A percentile compares a stretch with the other conserved stretches of the same genome.
Conservation (phyloP, 768 basidiomycete species). For the Serendipita sp. region DNA sequence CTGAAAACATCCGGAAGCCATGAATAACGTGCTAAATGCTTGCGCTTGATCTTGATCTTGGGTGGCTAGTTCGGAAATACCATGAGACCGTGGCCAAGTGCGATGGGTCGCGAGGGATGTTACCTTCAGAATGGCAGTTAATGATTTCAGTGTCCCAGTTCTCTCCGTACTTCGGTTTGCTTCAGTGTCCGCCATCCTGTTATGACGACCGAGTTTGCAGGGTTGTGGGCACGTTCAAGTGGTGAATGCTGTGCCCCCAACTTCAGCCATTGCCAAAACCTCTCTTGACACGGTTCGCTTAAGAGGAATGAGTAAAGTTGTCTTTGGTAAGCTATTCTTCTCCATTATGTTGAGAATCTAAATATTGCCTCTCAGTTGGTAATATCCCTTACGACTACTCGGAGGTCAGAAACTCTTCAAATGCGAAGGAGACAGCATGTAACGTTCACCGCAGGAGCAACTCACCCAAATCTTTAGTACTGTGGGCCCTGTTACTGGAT, state of each 20-base stretch:
- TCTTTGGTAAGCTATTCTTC: constrained; percentile 38
- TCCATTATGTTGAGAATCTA: neutral
- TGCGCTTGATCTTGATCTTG: neutral
- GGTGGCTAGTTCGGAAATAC: neutral
- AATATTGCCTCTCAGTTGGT: constrained; percentile 35
- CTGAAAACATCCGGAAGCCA: constrained; percentile 84
- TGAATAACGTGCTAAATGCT: constrained; percentile 34
- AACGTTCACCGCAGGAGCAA: constrained; percentile 41
- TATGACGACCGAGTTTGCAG: no score
- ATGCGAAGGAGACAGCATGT: constrained; percentile 2
- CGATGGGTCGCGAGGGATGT: no score
- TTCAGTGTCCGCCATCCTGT: neutral
- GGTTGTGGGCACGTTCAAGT: neutral
- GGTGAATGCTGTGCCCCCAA: neutral
- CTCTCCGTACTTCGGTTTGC: neutral
- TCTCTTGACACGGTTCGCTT: neutral
- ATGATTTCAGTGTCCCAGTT: neutral
- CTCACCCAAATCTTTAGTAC: constrained; percentile 79
- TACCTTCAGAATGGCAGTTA: constrained; percentile 2
- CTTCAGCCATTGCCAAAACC: neutral
- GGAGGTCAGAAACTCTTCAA: constrained; percentile 31
- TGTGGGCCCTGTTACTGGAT: constrained; percentile 78
- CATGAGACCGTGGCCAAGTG: neutral
- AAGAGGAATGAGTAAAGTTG: constrained; percentile 28
- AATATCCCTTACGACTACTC: constrained; percentile 87